Evolutionary conservation across 352 stramenopile species (phyloP).

Genomic region (Globisporangium nagaii): DNA sequence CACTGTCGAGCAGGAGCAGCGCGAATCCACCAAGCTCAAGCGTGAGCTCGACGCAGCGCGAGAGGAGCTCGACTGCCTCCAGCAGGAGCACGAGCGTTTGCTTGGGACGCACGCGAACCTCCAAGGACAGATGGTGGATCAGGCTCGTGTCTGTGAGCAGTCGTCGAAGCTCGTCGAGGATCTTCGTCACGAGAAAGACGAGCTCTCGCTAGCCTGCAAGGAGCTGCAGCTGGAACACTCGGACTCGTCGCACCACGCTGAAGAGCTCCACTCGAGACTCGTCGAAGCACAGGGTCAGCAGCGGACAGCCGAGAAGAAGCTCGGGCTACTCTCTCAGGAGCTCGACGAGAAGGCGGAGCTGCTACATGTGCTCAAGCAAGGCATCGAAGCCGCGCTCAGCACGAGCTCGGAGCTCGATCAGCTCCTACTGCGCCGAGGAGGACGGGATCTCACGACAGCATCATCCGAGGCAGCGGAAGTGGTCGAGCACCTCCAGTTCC

Average conservation of each 20-base stretch:
- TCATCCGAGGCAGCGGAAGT: background rate
- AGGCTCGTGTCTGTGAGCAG: constrained; percentile 15
- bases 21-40: background rate
- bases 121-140: constrained; percentile 20
- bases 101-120: constrained; percentile 13
- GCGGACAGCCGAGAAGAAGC: constrained; percentile 11
- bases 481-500: constrained; percentile 11
- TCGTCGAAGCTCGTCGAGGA: constrained; percentile 18
- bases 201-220: constrained; percentile 26
- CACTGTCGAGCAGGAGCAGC: constrained; percentile 4
- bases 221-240: constrained; percentile 48
- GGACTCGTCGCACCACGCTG: constrained; percentile 38
- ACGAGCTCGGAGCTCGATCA: background rate
- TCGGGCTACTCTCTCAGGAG: background rate
- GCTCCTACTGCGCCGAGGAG: background rate
- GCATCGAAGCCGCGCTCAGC: background rate
- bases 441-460: too few species aligned
- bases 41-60: background rate
- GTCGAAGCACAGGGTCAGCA: constrained; percentile 41
- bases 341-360: constrained; percentile 8
- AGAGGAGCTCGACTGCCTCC: constrained; percentile 10
- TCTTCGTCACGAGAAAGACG: constrained; percentile 40
- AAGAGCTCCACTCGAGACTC: constrained; percentile 52
- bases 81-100: constrained; percentile 12
- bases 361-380: background rate